Base-by-base conservation (phyloP, 2,329 filamentous ascomycete genomes). In the Apiospora saccharicola region DNA sequence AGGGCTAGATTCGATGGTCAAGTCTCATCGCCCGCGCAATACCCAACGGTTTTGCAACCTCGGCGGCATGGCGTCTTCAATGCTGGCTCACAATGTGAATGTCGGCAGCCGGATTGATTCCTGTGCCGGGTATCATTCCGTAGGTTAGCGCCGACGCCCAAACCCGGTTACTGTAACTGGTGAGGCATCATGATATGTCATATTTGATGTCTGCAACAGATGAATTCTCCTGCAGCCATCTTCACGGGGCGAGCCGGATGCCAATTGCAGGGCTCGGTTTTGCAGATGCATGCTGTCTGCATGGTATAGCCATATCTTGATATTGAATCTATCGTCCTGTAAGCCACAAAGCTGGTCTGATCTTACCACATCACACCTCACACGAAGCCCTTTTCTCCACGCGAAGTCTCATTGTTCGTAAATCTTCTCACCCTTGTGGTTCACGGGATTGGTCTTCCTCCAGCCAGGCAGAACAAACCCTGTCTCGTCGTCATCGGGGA, bases 381-480 rank as follows among this genome's bases (percentile, higher is more conserved):
- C 57, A 64, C 57, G 10, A n/a, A 41, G 57, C 57, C 53, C n/a
- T 41, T 41, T 41, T 22, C 34, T 41, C 57, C 10, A 41, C 22
- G 30, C 19, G 34, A 19, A 41, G 34, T 64, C 12, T 64, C 57
- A 41, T 41, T n/a, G 3, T 41, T 70, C 49, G 47, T 70, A 30
- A 16, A 70, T 57, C 46, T 51, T 51, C 68, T 70, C 68, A 47
- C 68, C 68, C 19, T 70, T 70, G 68, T 70, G 68, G n/a, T 70
- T 70, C 10, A 53, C 16, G 14, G 68, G 68, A 22, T 70, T 70
- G 30, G 19, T 30, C 68, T 57, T 71, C 37, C 49, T 73, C 89
- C 89, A 90, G 71, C 85, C 85, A 0, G 89, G 88, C 72, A 85
- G 83, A 64, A 86, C 78, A 70, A 82, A 86, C 4, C 81, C 85